Percentiles rank a stretch among this genome's conserved stretches.
Evolutionary conservation across 2,329 filamentous ascomycete genomes (phyloP).

Genomic region (Botrytis squamosa): DNA sequence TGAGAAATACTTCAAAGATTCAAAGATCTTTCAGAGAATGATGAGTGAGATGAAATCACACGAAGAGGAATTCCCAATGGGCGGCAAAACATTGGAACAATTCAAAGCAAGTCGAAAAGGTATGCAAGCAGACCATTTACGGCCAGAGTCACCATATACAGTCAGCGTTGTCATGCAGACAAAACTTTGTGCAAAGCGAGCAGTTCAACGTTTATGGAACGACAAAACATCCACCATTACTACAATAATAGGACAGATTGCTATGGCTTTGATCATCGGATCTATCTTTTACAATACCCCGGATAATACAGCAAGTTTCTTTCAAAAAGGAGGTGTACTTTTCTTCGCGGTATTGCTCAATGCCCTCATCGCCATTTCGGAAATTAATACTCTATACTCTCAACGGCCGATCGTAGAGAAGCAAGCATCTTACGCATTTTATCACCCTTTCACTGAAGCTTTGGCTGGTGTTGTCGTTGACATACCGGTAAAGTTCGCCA

Average conservation of each 20-base stretch:
- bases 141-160: constrained; percentile 76
- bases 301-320: constrained; percentile 56
- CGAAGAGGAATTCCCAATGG: constrained; percentile 45
- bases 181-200: constrained; percentile 75
- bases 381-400: constrained; percentile 72
- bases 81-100: constrained; percentile 40
- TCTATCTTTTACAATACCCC: constrained; percentile 63
- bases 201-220: constrained; percentile 72
- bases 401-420: constrained; percentile 93
- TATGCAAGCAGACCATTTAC: constrained; percentile 51
- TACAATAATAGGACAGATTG: constrained; percentile 39
- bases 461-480: constrained; percentile 84
- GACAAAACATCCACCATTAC: constrained; percentile 69
- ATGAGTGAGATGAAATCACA: constrained; percentile 52
- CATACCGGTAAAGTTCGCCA: constrained; percentile 76
- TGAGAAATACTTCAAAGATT: constrained; percentile 51
- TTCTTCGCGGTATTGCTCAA: constrained; percentile 70
- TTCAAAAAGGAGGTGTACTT: constrained; percentile 60
- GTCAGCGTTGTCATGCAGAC: constrained; percentile 77
- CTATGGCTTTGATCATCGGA: constrained; percentile 63
- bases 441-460: constrained; percentile 87
- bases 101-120: constrained; percentile 41
- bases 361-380: constrained; percentile 60
- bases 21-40: constrained; percentile 44
- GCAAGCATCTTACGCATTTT: constrained; percentile 81